A percentile compares a stretch with the other conserved stretches of the same genome.
phyloP scores from a whole-genome alignment of 2,329 filamentous ascomycete species.

The Trichoderma sp. region DNA sequence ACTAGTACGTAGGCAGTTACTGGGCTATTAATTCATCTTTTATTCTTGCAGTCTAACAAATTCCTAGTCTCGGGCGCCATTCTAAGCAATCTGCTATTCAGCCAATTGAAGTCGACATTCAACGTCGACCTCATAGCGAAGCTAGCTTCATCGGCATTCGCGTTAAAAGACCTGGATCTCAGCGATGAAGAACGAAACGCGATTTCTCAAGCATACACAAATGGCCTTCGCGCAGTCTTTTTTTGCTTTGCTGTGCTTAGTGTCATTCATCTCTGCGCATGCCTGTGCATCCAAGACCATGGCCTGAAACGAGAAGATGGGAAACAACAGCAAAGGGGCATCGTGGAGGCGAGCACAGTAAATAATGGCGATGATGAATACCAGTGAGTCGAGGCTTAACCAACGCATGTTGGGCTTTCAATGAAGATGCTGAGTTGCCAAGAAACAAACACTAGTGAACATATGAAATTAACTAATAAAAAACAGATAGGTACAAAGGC shows the following conservation, averaged over 20 bases:
- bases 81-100: not conserved
- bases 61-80: not conserved
- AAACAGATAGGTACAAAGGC: not conserved
- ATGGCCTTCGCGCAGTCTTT: not conserved
- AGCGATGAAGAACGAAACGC: not conserved
- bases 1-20: not conserved
- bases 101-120: not conserved
- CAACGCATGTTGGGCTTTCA: no score
- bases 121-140: not conserved
- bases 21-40: no score
- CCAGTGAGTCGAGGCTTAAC: no score
- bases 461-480: not conserved
- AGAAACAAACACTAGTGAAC: no score
- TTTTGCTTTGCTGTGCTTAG: not conserved
- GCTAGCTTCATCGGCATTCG: not conserved
- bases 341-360: not conserved
- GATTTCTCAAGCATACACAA: not conserved
- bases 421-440: no score
- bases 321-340: not conserved
- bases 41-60: no score
- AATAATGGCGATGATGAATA: not conserved
- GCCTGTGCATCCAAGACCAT: not conserved
- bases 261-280: not conserved
- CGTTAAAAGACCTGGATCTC: not conserved
- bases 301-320: not conserved